Conservation (phyloP, 345 rosid species). For the Eucalyptus tenuipes region DNA sequence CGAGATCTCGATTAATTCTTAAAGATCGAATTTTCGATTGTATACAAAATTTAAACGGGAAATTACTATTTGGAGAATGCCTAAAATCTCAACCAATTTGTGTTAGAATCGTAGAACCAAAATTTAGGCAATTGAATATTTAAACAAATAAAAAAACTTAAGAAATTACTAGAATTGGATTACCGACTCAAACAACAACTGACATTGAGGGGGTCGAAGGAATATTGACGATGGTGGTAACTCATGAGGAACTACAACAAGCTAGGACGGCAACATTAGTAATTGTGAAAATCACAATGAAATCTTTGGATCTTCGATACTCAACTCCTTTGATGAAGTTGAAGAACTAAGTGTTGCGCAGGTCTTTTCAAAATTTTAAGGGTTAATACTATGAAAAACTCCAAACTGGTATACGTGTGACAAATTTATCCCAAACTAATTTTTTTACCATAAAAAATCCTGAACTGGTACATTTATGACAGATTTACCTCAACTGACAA, state of each 20-base stretch:
- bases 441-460: no score
- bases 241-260: neutral
- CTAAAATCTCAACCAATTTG: neutral
- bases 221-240: neutral
- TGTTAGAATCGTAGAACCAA: neutral
- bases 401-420: fast-evolving
- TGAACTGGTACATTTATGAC: fast-evolving
- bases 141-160: no score
- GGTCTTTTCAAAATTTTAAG: neutral
- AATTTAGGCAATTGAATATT: neutral
- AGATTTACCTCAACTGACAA: no score
- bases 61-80: neutral
- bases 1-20: neutral
- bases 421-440: no score
- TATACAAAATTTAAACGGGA: neutral
- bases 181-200: neutral
- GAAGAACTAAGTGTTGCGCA: neutral
- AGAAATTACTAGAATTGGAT: neutral
- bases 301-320: neutral
- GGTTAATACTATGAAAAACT: no score
- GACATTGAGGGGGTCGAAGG: neutral
- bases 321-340: neutral
- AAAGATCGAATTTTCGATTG: neutral
- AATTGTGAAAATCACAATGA: neutral
- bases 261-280: neutral